Base-by-base conservation (phyloP, 2,329 filamentous ascomycete genomes). In the Rhytidhysteron rufulum region DNA sequence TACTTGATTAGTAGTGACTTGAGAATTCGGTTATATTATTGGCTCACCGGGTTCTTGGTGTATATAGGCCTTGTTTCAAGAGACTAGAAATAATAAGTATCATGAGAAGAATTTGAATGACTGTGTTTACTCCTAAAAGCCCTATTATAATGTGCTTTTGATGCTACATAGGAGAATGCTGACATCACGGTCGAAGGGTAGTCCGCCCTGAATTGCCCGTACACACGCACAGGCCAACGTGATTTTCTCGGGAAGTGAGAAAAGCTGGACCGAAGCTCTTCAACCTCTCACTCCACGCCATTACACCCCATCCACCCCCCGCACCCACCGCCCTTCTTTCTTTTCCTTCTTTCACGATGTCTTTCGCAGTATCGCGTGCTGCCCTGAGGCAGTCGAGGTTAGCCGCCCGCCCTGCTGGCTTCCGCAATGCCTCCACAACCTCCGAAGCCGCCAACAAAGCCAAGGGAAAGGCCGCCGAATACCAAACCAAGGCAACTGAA, bases 401-500 rank as follows among this genome's bases (percentile, higher is more conserved):
- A 50, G 55, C 64, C 49, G 58, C 68, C 51, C 60, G 65, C 45
- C 58, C 65, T 52, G 52, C 67, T 33, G 67, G 66, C 60, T 48
- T 69, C 43, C 72, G 72, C 65, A 68, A 71, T 58, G 71, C 71
- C 54, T 75, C 73, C 39, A 69, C 67, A 35, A 72, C 70, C 25
- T 63, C 71, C 51, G 68, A 72, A 56, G 68, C 66, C 50, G 63
- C 70, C 48, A 60, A 61, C 36, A 64, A 67, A 19, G 71, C 67
- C 34, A 73, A 73, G 62, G 69, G 72, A 48, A 69, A 65, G 48
- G 63, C 66, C 39, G 54, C 61, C 39, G 51, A 60, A 40, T 63
- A 58, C 21, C 50, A 54, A 43, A 64, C 74, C 57, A 88, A 88
- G 77, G 89, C 88, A 43, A 78, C 83, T 51, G 78, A 95, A 71